Evolutionary conservation across 208 protist genomes (phyloP).

Genomic region (Cochliopodium minus): DNA sequence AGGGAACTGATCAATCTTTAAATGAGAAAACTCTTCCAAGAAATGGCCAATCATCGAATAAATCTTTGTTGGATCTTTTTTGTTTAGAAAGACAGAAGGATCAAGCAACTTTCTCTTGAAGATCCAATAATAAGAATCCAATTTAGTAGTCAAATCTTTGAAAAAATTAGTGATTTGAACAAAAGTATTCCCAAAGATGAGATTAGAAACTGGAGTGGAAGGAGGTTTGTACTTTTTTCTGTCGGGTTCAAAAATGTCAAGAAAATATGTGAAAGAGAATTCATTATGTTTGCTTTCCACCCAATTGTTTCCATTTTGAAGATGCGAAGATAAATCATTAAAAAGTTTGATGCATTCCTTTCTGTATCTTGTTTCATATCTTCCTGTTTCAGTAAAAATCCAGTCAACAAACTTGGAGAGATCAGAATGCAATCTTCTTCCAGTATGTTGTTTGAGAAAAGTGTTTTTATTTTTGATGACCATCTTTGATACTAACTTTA

Average conservation of each 20-base stretch:
- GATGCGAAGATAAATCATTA: not conserved
- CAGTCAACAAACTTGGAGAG: slow-evolving; percentile 24
- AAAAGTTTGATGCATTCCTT: slow-evolving; percentile 27
- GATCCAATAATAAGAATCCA: slow-evolving; percentile 25
- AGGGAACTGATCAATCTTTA: no score
- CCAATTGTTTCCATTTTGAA: no score
- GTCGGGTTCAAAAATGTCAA: no score
- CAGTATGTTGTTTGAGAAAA: slow-evolving; percentile 11
- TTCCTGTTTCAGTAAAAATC: slow-evolving; percentile 25
- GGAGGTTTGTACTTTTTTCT: no score
- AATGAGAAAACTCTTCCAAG: no score
- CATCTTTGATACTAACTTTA: slow-evolving; percentile 8
- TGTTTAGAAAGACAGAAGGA: slow-evolving; percentile 13
- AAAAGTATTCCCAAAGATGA: no score
- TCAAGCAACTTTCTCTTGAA: slow-evolving; percentile 20
- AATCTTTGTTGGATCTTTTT: slow-evolving; percentile 10
- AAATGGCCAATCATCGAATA: no score
- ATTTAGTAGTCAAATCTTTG: not conserved
- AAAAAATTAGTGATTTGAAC: slow-evolving; percentile 33
- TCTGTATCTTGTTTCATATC: slow-evolving; percentile 14
- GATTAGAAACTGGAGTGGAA: no score
- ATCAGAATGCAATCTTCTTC: slow-evolving; percentile 21
- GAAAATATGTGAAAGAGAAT: no score
- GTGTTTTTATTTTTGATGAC: slow-evolving; percentile 11
- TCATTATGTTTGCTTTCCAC: no score